Evolutionary conservation across 192 early-diverging fungal species (phyloP).

Genomic region (Coemansia sp.): DNA sequence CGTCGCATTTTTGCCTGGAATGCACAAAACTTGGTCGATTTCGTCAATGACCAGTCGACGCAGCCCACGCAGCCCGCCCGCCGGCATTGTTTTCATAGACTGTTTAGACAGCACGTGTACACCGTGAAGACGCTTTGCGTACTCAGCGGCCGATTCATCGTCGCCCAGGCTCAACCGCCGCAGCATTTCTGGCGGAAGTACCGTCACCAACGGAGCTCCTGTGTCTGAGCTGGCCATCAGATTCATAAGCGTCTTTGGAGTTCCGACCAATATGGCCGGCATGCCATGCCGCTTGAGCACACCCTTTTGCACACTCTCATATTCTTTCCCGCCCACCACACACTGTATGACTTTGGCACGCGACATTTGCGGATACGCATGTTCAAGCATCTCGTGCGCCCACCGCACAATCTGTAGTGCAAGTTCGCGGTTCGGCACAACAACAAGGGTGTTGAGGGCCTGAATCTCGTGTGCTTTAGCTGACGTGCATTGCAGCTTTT

Average conservation of each 20-base stretch:
- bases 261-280: conserved; percentile 33
- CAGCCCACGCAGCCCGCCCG: conserved; percentile 17
- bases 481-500: not conserved
- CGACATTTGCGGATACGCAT: conserved; percentile 19
- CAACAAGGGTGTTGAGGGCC: conserved; percentile 14
- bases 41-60: conserved; percentile 44
- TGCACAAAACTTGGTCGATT: conserved; percentile 33
- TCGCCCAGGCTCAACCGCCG: not conserved
- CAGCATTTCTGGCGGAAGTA: not conserved
- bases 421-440: conserved; percentile 47
- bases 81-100: not conserved
- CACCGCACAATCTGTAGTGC: conserved; percentile 43
- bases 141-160: conserved; percentile 1
- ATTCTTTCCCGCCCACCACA: conserved; percentile 31
- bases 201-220: not conserved
- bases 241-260: conserved; percentile 6
- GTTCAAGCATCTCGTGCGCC: conserved; percentile 8
- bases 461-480: conserved; percentile 10
- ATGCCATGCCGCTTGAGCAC: conserved; percentile 33
- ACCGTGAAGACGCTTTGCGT: not conserved
- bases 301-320: conserved; percentile 8
- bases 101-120: not conserved
- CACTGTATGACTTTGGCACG: conserved; percentile 17
- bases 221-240: not conserved
- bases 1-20: conserved; percentile 29